Evolutionary conservation across 2,329 filamentous ascomycete species (phyloP), one percentile per base, ranked within the genome.

Genomic region (Calycina marina): DNA sequence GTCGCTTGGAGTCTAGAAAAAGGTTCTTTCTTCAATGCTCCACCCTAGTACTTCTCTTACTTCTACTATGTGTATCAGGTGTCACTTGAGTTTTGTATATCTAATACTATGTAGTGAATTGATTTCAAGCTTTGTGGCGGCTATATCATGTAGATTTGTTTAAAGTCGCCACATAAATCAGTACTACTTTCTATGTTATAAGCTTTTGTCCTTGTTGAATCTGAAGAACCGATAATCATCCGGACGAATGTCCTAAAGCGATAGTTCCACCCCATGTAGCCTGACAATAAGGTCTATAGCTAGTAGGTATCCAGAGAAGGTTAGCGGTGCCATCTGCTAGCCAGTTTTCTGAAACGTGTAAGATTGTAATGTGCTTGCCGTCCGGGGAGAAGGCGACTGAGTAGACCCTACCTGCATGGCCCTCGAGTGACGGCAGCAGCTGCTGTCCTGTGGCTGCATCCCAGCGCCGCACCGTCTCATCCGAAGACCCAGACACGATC

Each of bases 321-420:
- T 28, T 28, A 14, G 14, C 3, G 37, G 36, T 12, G 31, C 34
- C 2, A 41, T 12, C 18, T 30, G 20, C 18, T 35, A 25, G 22
- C 33, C 29, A 15, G 31, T 18, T 6, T 15, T 29, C 10, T 31
- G 32, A 33, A 37, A 41, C n/a, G 38, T 26, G 22, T 14, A 14
- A 8, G 10, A 25, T 20, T 3, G 9, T 9, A 15, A 14, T 15
- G 8, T 15, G 28, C 28, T 18, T 4, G 16, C 28, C 28, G 28
- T 29, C 28, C 10, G 28, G 28, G 6, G 28, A 29, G 4, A 29
- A 29, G 9, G 28, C 28, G 10, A 29, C 14, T n/a, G 28, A 10
- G 3, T 6, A 9, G 14, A 29, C 28, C 12, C 4, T 2, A 9
- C 15, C 5, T 4, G 28, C 8, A n/a, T 25, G 18, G 14, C 20